phyloP scores from a whole-genome alignment of 2,329 filamentous ascomycete genomes.

The Aspergillus felis region DNA sequence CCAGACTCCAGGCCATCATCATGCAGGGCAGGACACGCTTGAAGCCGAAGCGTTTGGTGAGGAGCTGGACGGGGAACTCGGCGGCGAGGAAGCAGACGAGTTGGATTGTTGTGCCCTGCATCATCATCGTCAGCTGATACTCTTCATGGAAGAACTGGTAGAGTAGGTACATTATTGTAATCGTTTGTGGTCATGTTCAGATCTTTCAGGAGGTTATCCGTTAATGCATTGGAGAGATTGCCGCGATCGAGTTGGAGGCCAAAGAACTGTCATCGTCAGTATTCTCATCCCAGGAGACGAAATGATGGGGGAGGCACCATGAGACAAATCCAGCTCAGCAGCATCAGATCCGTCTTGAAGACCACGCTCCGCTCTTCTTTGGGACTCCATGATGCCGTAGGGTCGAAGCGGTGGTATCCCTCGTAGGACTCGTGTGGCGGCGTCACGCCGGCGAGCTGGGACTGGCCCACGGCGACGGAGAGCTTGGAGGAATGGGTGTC shows the following conservation, averaged over 20 bases:
- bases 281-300: background rate
- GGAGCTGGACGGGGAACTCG: constrained; percentile 45
- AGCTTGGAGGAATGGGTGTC: constrained; percentile 12
- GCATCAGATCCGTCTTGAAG: constrained; percentile 37
- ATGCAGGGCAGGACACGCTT: constrained; percentile 45
- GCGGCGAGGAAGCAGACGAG: constrained; percentile 27
- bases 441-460: constrained; percentile 23
- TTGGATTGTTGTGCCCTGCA: constrained; percentile 22
- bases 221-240: constrained; percentile 33
- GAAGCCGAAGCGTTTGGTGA: constrained; percentile 45
- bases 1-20: constrained; percentile 46
- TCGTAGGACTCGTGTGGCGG: constrained; percentile 29
- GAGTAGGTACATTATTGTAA: constrained; percentile 31
- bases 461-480: constrained; percentile 16
- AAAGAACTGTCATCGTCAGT: constrained; percentile 24
- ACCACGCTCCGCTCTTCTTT: constrained; percentile 47
- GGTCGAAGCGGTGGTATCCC: constrained; percentile 23
- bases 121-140: background rate
- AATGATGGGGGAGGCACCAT: constrained; percentile 11
- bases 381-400: constrained; percentile 20
- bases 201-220: constrained; percentile 36
- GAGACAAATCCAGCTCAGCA: constrained; percentile 21
- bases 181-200: constrained; percentile 32
- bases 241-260: constrained; percentile 32
- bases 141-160: background rate